A percentile compares a stretch with the other conserved stretches of the same genome.
phyloP scores from a whole-genome alignment of 192 early-diverging fungal genomes.

The Umbelopsis ramanniana region DNA sequence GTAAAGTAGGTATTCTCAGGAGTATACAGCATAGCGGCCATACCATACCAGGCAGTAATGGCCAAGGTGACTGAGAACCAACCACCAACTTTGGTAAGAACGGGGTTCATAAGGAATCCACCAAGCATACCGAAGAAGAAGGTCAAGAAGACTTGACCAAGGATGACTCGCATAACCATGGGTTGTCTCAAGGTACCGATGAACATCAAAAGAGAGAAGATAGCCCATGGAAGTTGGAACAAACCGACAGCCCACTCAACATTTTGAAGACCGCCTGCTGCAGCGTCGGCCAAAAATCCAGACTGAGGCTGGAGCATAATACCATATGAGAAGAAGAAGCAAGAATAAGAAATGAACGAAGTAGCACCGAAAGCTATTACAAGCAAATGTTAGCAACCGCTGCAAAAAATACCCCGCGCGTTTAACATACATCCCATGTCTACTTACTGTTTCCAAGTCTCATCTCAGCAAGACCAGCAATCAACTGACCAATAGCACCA shows the following conservation, averaged over 20 bases:
- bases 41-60: slow-evolving; percentile 34
- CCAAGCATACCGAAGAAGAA: slow-evolving; percentile 28
- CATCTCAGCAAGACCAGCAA: slow-evolving; percentile 28
- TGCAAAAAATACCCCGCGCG: background rate
- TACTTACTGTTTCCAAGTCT: slow-evolving; percentile 28
- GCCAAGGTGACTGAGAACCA: slow-evolving; percentile 36
- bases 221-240: slow-evolving; percentile 24
- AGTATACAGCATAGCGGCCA: slow-evolving; percentile 24
- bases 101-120: background rate
- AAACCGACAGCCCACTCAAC: slow-evolving; percentile 19
- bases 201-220: slow-evolving; percentile 29
- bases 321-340: slow-evolving; percentile 36
- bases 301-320: slow-evolving; percentile 32
- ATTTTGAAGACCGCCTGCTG: background rate
- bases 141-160: slow-evolving; percentile 31
- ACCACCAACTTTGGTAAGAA: slow-evolving; percentile 13
- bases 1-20: slow-evolving; percentile 18
- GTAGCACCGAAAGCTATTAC: slow-evolving; percentile 30
- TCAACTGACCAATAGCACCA: slow-evolving; percentile 27
- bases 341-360: slow-evolving; percentile 28
- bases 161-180: slow-evolving; percentile 21
- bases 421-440: background rate
- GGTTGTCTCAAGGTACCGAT: slow-evolving; percentile 32
- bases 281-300: slow-evolving; percentile 11
- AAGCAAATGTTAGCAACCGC: background rate